Evolutionary conservation across 306 rosid species (phyloP).

Genomic region (Gynostemma pentaphyllum): DNA sequence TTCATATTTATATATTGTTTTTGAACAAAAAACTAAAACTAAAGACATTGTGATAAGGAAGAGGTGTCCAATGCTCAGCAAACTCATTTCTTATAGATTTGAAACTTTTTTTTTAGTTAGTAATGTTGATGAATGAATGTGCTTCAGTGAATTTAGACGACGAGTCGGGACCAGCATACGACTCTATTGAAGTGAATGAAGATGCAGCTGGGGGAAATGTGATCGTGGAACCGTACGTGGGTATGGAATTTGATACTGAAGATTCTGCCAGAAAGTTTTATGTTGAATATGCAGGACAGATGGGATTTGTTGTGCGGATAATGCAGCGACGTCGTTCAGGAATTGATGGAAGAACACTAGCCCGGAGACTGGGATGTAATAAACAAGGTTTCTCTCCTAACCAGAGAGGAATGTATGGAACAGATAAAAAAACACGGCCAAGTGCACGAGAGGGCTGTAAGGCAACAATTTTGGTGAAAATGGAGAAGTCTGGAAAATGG

Average conservation of each 20-base stretch:
- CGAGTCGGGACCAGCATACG: conserved; percentile 27
- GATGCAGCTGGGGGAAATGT: conserved; percentile 38
- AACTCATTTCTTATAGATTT: neutral
- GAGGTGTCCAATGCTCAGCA: neutral
- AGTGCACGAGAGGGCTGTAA: conserved; percentile 97
- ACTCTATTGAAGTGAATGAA: conserved; percentile 31
- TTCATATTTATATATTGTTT: neutral
- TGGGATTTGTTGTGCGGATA: conserved; percentile 66
- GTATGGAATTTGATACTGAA: conserved; percentile 86
- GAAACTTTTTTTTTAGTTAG: neutral
- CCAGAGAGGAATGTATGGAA: conserved; percentile 37
- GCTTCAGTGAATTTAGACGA: conserved; percentile 49
- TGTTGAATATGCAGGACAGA: conserved; percentile 57
- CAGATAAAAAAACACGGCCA: conserved; percentile 55
- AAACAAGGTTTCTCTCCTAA: conserved; percentile 88
- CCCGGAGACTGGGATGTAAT: conserved; percentile 92
- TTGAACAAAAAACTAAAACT: neutral
- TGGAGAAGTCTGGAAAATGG: conserved; percentile 91
- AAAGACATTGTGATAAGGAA: neutral
- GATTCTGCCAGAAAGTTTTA: conserved; percentile 65
- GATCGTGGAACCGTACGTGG: conserved; percentile 55
- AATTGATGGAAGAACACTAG: conserved; percentile 80
- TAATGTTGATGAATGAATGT: conserved; percentile 1
- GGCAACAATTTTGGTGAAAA: conserved; percentile 81
- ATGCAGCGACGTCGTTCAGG: conserved; percentile 90